Evolutionary conservation across 176 grass and related monocot species (phyloP), one percentile per base, ranked within the genome.

Genomic region (Cenchrus purpureus): DNA sequence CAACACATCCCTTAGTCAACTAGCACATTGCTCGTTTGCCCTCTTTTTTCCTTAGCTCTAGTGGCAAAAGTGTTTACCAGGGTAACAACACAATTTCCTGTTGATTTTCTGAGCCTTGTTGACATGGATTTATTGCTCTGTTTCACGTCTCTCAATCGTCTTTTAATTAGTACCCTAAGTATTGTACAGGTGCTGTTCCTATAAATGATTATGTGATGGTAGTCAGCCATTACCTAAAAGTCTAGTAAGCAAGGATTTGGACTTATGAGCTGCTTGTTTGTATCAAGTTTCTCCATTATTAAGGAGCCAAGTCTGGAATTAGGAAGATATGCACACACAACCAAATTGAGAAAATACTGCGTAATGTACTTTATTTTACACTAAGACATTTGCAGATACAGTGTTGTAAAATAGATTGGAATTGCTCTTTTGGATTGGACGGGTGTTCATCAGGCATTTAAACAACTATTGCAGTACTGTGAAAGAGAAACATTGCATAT

Each of bases 91-190:
- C 28, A 34, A 15, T 34, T 65, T 64, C 59, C 14, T 10, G 44
- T 82, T 72, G 56, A 56, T 78, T 72, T 71, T 34, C 49, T 78
- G 16, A 72, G 20, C 74, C 58, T 77, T 9, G 1, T 68, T 75
- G 16, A 15, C 20, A 68, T 72, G 80, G 42, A 65, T 67, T 7
- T 54, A 31, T 34, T 34, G 25, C 6, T 67, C 37, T 16, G 3
- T 79, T 56, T 4, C 74, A 52, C 40, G 3, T 57, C 7, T 6
- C 12, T 56, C 7, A 69, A 16, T 10, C 17, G 42, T 54, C 48
- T 55, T 81, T 81, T 40, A 68, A 34, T 81, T 40, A 68, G 51
- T 22, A 80, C 34, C 51, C 11, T 68, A 37, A 45, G 2, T 19
- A 42, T 8, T 43, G 31, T 42, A n/a, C 16, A 9, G 2, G 6